Evolutionary conservation across 139 green algal species (phyloP).

Genomic region (Mesotaenium endlicherianum): DNA sequence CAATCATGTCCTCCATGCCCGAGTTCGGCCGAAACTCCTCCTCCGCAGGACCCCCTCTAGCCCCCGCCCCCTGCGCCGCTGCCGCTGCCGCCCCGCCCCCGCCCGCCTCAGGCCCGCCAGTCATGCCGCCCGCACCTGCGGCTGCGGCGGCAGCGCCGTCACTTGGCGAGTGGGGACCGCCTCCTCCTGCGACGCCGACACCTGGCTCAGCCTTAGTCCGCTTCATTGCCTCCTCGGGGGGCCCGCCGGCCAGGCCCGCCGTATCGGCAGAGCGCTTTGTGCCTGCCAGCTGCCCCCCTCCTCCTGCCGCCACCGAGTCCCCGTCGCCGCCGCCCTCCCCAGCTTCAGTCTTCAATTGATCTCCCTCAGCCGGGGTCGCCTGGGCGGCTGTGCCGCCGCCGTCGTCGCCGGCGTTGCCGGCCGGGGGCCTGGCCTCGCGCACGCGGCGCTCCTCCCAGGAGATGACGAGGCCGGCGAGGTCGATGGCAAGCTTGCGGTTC

Average conservation of each 20-base stretch:
- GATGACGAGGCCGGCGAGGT: conserved; percentile 84
- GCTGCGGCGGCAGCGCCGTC: neutral
- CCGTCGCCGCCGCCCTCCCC: neutral
- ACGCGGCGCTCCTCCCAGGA: conserved; percentile 73
- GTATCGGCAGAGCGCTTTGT: neutral
- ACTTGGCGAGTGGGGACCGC: neutral
- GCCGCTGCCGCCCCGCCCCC: neutral
- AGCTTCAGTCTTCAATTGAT: neutral
- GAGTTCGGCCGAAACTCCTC: conserved; percentile 58
- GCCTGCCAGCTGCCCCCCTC: neutral
- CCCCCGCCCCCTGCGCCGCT: neutral
- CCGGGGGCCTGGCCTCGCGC: neutral
- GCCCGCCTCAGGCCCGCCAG: neutral
- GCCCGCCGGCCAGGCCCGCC: neutral
- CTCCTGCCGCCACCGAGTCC: neutral
- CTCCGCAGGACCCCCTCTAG: conserved; percentile 21
- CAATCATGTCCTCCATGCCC: conserved; percentile 77
- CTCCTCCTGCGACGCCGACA: no score
- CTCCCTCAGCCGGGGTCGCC: neutral
- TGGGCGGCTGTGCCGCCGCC: neutral
- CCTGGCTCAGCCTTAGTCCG: neutral
- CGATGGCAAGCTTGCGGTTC: conserved; percentile 81
- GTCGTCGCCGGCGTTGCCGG: neutral
- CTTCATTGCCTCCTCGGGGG: neutral
- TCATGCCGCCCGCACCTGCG: neutral